phyloP scores from a whole-genome alignment of 2,329 filamentous ascomycete species.

The Trichoderma sp. region DNA sequence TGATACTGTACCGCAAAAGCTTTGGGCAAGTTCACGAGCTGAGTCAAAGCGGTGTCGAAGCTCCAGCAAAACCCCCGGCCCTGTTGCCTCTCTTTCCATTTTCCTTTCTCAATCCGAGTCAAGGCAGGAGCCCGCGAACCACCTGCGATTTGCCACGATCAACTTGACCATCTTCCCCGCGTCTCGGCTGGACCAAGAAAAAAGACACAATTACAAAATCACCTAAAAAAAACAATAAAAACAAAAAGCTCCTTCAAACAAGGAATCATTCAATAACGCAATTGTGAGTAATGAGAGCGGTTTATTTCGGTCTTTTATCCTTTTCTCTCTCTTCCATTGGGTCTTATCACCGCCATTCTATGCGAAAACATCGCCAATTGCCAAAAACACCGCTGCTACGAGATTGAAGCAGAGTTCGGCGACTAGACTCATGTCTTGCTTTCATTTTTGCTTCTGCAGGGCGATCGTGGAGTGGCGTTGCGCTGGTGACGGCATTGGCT shows the following conservation, averaged over 20 bases:
- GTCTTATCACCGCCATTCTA: not conserved
- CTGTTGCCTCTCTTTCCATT: slow-evolving; percentile 5
- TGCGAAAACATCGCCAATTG: not conserved
- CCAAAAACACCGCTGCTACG: not conserved
- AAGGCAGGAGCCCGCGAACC: not conserved
- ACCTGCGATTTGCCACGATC: not conserved
- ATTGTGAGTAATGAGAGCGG: slow-evolving; percentile 7
- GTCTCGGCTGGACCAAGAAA: slow-evolving; percentile 11
- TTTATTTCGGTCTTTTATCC: not conserved
- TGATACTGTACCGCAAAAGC: slow-evolving; percentile 13
- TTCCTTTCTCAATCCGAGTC: slow-evolving; percentile 6
- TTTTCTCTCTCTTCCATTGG: not conserved
- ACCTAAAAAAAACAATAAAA: not conserved
- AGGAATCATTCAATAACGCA: not conserved
- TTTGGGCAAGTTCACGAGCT: slow-evolving; percentile 17
- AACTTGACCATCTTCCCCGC: not conserved
- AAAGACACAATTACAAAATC: not conserved
- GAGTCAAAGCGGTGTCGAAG: slow-evolving; percentile 18
- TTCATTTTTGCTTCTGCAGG: not conserved
- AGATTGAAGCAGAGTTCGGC: not conserved
- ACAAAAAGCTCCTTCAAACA: not conserved
- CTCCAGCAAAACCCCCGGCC: slow-evolving; percentile 6
- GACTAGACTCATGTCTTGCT: not conserved
- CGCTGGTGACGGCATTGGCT: not conserved
- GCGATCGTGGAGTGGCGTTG: not conserved